These are phyloP conservation scores for Annulohypoxylon moriforme DNA, from an alignment of 495 filamentous ascomycete genomes.

Conservation along the genomic window DNA sequence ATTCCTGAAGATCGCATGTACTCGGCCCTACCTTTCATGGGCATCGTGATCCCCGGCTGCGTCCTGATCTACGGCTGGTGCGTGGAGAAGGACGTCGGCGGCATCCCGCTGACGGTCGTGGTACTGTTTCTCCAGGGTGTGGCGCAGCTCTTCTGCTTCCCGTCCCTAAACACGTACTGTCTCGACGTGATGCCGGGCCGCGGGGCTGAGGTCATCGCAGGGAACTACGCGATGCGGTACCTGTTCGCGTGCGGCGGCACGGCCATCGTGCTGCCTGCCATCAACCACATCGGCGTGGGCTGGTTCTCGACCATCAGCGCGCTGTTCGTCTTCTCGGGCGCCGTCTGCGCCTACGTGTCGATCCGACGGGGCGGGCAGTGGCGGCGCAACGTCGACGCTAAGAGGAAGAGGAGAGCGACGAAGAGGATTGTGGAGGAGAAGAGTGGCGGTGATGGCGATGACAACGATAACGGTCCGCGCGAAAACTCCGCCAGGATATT, in stretches of 20 bases:
- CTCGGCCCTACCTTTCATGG: slow-evolving; percentile 69
- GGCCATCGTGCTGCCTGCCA: slow-evolving; percentile 72
- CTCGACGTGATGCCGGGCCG: slow-evolving; percentile 76
- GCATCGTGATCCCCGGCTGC: slow-evolving; percentile 69
- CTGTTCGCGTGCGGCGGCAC: slow-evolving; percentile 73
- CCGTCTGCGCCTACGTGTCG: slow-evolving; percentile 58
- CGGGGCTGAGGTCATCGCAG: slow-evolving; percentile 75
- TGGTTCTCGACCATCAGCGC: slow-evolving; percentile 71
- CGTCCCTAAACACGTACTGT: slow-evolving; percentile 78
- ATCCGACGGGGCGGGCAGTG: slow-evolving; percentile 66
- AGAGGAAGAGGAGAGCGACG: slow-evolving; percentile 49
- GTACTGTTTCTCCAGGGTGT: slow-evolving; percentile 79
- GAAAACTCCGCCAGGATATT: background rate
- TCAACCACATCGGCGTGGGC: slow-evolving; percentile 74
- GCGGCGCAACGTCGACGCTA: slow-evolving; percentile 62
- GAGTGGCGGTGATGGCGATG: slow-evolving; percentile 29
- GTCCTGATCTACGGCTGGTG: slow-evolving; percentile 80
- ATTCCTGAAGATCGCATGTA: slow-evolving; percentile 77
- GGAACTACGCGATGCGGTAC: slow-evolving; percentile 78
- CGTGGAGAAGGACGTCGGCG: slow-evolving; percentile 72
- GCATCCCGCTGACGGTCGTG: slow-evolving; percentile 73
- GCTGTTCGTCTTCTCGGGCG: slow-evolving; percentile 62
- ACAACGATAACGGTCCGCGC: slow-evolving; percentile 5
- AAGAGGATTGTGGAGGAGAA: slow-evolving; percentile 32
- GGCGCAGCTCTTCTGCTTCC: slow-evolving; percentile 78